Evolutionary conservation across 176 grass and related monocot genomes (phyloP), one percentile per base, ranked within the genome.

Genomic region (Musa beccarii): DNA sequence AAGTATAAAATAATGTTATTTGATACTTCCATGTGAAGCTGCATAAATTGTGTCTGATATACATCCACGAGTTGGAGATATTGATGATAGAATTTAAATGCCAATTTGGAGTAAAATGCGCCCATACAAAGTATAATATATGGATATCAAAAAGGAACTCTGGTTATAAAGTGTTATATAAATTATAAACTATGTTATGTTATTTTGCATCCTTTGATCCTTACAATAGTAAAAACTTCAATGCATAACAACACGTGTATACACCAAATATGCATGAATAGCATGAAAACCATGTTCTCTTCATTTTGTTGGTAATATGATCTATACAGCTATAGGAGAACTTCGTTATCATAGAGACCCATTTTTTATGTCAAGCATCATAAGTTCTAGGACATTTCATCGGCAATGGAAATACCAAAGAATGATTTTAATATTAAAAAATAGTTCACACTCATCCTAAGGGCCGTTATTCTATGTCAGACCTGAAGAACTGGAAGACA

Each of bases 401-500:
- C 4, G 34, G 34, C 34, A 43, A 43, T 43, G 57, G 57, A 21
- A 19, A 62, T 21, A 62, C 21, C 34, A 57, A 57, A 21, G 0
- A 62, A 62, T 17, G 13, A 6, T 43, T 43, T 43, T 43, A 43
- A 43, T 3, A 6, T 43, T 0, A 43, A 43, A 43, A 34, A 43
- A 43, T 6, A 6, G 34, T 43, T 43, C 34, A 43, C 4, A 43
- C 4, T 6, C 4, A 43, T 43, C 5, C 34, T 1, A 68, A 68
- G 13, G 34, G 26, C 13, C 17, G 10, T 75, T 26, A 53, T 28
- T 26, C 28, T 59, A 79, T 55, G 66, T 34, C 77, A 76, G 56
- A 97, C 93, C 93, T 93, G 87, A 51, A 97, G 83, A 83, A 97
- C 70, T 78, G 93, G 90, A 82, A 93, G 76, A 75, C 87, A 77